Conservation (phyloP, 2,329 filamentous ascomycete species). For the Teratosphaeriaceae sp. region DNA sequence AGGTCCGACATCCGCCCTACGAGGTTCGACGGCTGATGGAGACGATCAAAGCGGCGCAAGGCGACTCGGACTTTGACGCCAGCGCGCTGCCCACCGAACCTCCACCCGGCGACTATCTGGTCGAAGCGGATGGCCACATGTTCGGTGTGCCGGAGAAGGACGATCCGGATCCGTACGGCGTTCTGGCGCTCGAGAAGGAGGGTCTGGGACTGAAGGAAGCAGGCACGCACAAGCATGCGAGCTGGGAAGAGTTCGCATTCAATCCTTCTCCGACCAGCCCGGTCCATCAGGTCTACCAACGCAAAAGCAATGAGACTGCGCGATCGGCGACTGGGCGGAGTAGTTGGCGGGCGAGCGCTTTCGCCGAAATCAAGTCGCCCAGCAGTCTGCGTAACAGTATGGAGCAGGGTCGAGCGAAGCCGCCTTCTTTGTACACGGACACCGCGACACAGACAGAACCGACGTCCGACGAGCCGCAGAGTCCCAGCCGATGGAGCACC, state of each 20-base stretch:
- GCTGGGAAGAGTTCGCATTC: slow-evolving; percentile 77
- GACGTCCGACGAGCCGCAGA: slow-evolving; percentile 9
- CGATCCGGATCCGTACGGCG: slow-evolving; percentile 88
- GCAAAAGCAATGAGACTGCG: slow-evolving; percentile 53
- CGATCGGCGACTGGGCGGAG: slow-evolving; percentile 47
- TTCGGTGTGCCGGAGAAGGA: slow-evolving; percentile 75
- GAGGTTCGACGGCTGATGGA: slow-evolving; percentile 61
- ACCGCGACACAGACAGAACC: slow-evolving; percentile 25
- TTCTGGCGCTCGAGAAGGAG: slow-evolving; percentile 82
- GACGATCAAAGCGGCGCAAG: slow-evolving; percentile 83
- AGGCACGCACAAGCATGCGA: slow-evolving; percentile 66
- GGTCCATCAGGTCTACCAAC: slow-evolving; percentile 50
- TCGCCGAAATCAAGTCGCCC: slow-evolving; percentile 21
- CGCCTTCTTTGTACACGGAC: slow-evolving; percentile 19
- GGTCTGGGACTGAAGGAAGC: slow-evolving; percentile 87
- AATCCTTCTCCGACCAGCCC: slow-evolving; percentile 71
- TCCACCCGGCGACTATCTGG: slow-evolving; percentile 67
- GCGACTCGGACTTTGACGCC: slow-evolving; percentile 67
- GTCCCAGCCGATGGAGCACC: slow-evolving; percentile 13
- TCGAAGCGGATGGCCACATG: slow-evolving; percentile 41
- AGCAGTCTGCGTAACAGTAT: slow-evolving; percentile 26
- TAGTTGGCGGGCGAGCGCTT: slow-evolving; percentile 50
- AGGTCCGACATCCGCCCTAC: slow-evolving; percentile 50
- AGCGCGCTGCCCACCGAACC: slow-evolving; percentile 60
- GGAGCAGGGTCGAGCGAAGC: slow-evolving; percentile 12